A percentile compares a stretch with the other conserved stretches of the same genome.
These are phyloP conservation scores for Epichloe bromicola DNA, from an alignment of 2,329 filamentous ascomycete species.

Conservation along the genomic window DNA sequence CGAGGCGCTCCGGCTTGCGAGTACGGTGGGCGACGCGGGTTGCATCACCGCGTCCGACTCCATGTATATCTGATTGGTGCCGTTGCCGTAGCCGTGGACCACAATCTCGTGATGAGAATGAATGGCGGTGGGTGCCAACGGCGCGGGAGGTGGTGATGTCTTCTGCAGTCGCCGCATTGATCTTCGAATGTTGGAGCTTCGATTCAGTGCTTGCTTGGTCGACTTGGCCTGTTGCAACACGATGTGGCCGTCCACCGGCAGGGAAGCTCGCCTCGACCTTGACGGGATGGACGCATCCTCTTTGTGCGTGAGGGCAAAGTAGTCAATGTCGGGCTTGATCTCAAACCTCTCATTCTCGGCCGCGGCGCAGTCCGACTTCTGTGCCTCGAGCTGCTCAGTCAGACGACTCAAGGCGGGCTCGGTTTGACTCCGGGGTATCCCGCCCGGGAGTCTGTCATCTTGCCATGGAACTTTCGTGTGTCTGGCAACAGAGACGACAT, in stretches of 20 bases:
- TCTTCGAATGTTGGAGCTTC: conserved; percentile 21
- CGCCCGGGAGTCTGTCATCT: conserved; percentile 15
- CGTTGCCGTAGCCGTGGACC: conserved; percentile 41
- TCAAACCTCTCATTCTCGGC: conserved; percentile 18
- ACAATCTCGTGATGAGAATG: conserved; percentile 35
- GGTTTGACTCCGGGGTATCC: conserved; percentile 17
- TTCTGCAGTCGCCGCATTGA: conserved; percentile 21
- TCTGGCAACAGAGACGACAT: conserved; percentile 37
- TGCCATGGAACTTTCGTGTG: conserved; percentile 34
- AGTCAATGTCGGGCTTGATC: conserved; percentile 44
- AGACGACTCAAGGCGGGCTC: conserved; percentile 11
- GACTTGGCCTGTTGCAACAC: conserved; percentile 18
- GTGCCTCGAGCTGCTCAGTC: conserved; percentile 7
- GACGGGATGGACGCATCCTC: conserved; percentile 6
- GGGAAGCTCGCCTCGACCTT: conserved; percentile 1
- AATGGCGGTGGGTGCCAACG: conserved; percentile 1
- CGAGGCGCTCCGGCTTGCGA: conserved; percentile 14
- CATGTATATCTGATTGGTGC: conserved; percentile 27
- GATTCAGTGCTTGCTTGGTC: conserved; percentile 16
- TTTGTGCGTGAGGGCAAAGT: conserved; percentile 32
- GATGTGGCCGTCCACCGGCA: conserved; percentile 6
- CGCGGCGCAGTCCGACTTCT: not conserved
- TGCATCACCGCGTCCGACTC: conserved; percentile 6
- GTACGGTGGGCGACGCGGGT: conserved; percentile 5
- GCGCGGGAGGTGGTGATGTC: conserved; percentile 9